Evolutionary conservation across 2,329 filamentous ascomycete genomes (phyloP).

Genomic region (Colletotrichum liriopes): DNA sequence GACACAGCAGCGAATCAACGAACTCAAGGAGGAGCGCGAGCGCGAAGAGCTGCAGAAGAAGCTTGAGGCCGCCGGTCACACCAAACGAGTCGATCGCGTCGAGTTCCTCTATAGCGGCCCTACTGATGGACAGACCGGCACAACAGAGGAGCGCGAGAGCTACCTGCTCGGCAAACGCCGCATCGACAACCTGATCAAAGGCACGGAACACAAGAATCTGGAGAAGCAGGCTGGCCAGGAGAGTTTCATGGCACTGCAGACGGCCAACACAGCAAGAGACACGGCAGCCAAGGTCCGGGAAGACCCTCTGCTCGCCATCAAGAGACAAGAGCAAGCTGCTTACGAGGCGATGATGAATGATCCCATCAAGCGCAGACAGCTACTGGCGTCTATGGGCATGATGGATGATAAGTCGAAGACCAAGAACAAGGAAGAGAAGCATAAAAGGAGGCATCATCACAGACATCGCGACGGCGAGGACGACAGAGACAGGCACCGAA

Average conservation of each 20-base stretch:
- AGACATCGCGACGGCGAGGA: slow-evolving; percentile 60
- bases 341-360: slow-evolving; percentile 87
- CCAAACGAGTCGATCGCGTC: slow-evolving; percentile 84
- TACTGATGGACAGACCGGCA: slow-evolving; percentile 81
- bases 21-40: slow-evolving; percentile 92
- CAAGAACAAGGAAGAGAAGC: slow-evolving; percentile 60
- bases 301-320: slow-evolving; percentile 93
- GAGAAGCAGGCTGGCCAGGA: slow-evolving; percentile 80
- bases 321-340: slow-evolving; percentile 88
- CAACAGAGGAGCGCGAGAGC: slow-evolving; percentile 90
- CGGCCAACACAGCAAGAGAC: slow-evolving; percentile 83
- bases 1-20: slow-evolving; percentile 91
- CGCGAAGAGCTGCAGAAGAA: slow-evolving; percentile 93
- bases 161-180: slow-evolving; percentile 93
- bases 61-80: slow-evolving; percentile 89
- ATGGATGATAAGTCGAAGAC: slow-evolving; percentile 59
- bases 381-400: slow-evolving; percentile 76
- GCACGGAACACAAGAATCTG: slow-evolving; percentile 84
- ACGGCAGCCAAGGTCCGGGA: slow-evolving; percentile 89
- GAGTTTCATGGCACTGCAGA: slow-evolving; percentile 73
- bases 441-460: slow-evolving; percentile 58
- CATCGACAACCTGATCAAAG: slow-evolving; percentile 87
- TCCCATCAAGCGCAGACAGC: slow-evolving; percentile 75
- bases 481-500: slow-evolving; percentile 58
- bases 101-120: slow-evolving; percentile 99